Base-by-base conservation (phyloP, 1,284 basidiomycete genomes). In the Chalciporus sp. region DNA sequence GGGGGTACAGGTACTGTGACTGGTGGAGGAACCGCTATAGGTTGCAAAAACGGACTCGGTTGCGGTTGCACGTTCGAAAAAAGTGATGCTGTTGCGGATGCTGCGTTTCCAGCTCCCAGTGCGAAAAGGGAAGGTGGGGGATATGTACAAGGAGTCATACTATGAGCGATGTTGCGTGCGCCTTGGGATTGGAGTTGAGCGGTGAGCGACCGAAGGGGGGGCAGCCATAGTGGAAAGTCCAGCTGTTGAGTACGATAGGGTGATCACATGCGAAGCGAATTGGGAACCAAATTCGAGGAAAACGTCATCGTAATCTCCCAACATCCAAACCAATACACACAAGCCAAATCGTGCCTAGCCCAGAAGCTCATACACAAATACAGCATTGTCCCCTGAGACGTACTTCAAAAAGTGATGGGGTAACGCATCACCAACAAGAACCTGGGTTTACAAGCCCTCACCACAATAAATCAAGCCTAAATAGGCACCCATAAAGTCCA, bases 91-190 rank as follows among this genome's bases (percentile, higher is more conserved):
- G 55, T 54, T 35, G 57, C 52, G 12, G 62, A 56, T 0, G 45
- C 39, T 4, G 51, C 23, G 19, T 55, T 64, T 26, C 55, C 59
- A 9, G 61, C 27, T 7, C 56, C 51, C 11, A 64, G 47, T 9
- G 57, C 55, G 9, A 68, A 67, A 33, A 71, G 53, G 11, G 64
- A 70, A 14, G 59, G 59, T 1, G 70, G 67, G 10, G 68, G 68
- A 46, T 71, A 70, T 0, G 68, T 69, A 17, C 58, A 69, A 14
- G 70, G 67, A 1, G 68, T 68, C 68, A 72, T 72, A 26, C 68
- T 68, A 40, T 69, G 60, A 3, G 29, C 12, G 4, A 65, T 52
- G 20, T 67, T 67, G n/a, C 66, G 53, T 7, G 49, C 45, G 42
- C 23, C 9, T 27, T 46, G 55, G 17, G 42, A 12, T 42, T 47